These are phyloP conservation scores for Aspergillus candidus DNA, from an alignment of 2,329 filamentous ascomycete species.

Conservation along the genomic window DNA sequence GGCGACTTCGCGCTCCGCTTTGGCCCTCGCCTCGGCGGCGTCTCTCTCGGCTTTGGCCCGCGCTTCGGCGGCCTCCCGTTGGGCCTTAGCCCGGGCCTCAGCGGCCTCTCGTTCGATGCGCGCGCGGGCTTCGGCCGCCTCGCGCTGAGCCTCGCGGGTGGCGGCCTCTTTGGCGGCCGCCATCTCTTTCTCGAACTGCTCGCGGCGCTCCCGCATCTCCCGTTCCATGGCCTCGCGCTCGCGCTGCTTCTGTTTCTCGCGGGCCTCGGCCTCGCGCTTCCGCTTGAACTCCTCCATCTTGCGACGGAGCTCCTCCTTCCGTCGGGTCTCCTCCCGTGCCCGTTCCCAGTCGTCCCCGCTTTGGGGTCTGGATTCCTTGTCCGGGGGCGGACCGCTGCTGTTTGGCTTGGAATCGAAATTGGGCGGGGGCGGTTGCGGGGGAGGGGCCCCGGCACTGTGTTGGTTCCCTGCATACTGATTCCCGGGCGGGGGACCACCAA, in stretches of 20 bases:
- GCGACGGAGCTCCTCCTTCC: constrained; percentile 32
- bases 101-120: constrained; percentile 12
- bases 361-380: constrained; percentile 14
- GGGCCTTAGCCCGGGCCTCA: constrained; percentile 13
- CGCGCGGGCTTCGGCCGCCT: constrained; percentile 22
- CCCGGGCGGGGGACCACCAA: constrained; percentile 24
- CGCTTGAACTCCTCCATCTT: constrained; percentile 36
- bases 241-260: constrained; percentile 33
- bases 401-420: constrained; percentile 13
- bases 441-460: constrained; percentile 23
- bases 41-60: constrained; percentile 30
- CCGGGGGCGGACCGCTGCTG: constrained; percentile 11
- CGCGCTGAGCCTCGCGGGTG: constrained; percentile 16
- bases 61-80: constrained; percentile 10
- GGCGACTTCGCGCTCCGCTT: constrained; percentile 27
- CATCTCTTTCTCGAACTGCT: constrained; percentile 35
- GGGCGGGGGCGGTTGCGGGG: constrained; percentile 20
- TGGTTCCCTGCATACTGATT: constrained; percentile 32
- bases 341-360: constrained; percentile 23
- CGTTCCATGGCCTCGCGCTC: constrained; percentile 38
- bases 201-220: constrained; percentile 34
- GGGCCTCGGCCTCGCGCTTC: constrained; percentile 32
- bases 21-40: constrained; percentile 29
- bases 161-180: constrained; percentile 25
- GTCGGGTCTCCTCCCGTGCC: constrained; percentile 27